These are phyloP conservation scores for Aspergillus uvarum DNA, from an alignment of 2,329 filamentous ascomycete species.

Conservation along the genomic window DNA sequence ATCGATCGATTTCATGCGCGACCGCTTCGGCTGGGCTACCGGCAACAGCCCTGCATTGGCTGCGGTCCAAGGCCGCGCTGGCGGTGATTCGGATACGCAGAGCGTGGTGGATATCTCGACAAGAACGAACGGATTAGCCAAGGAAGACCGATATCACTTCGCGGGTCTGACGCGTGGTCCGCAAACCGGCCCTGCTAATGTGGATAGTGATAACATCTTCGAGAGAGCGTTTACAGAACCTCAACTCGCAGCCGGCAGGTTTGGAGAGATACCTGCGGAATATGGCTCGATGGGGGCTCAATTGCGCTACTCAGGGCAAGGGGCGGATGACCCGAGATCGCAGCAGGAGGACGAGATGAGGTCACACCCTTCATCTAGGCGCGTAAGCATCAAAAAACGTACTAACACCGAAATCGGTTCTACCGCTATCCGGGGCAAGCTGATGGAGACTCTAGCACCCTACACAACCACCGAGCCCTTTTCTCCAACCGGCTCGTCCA, in stretches of 20 bases:
- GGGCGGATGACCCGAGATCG: slow-evolving; percentile 33
- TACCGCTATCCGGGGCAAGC: slow-evolving; percentile 73
- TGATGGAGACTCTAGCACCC: slow-evolving; percentile 82
- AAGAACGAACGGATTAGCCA: slow-evolving; percentile 73
- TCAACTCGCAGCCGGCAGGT: slow-evolving; percentile 20
- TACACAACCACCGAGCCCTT: slow-evolving; percentile 60
- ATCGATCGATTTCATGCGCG: slow-evolving; percentile 94
- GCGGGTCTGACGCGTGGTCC: slow-evolving; percentile 58
- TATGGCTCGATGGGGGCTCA: slow-evolving; percentile 22
- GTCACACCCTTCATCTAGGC: slow-evolving; percentile 56
- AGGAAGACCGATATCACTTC: slow-evolving; percentile 51
- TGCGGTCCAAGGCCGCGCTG: slow-evolving; percentile 77
- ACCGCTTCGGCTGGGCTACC: slow-evolving; percentile 79
- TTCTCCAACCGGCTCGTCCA: slow-evolving; percentile 36
- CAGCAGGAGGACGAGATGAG: slow-evolving; percentile 34
- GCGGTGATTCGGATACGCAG: slow-evolving; percentile 82
- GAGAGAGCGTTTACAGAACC: slow-evolving; percentile 71
- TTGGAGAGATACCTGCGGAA: slow-evolving; percentile 23
- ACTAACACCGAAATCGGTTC: slow-evolving; percentile 82
- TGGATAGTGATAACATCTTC: slow-evolving; percentile 76
- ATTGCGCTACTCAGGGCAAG: slow-evolving; percentile 29
- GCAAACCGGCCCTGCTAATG: slow-evolving; percentile 74
- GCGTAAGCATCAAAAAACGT: slow-evolving; percentile 76
- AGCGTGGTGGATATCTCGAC: slow-evolving; percentile 86
- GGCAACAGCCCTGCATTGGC: slow-evolving; percentile 69